Evolutionary conservation across 179 eudicot genomes (phyloP).

Genomic region (Drosera spatulata): DNA sequence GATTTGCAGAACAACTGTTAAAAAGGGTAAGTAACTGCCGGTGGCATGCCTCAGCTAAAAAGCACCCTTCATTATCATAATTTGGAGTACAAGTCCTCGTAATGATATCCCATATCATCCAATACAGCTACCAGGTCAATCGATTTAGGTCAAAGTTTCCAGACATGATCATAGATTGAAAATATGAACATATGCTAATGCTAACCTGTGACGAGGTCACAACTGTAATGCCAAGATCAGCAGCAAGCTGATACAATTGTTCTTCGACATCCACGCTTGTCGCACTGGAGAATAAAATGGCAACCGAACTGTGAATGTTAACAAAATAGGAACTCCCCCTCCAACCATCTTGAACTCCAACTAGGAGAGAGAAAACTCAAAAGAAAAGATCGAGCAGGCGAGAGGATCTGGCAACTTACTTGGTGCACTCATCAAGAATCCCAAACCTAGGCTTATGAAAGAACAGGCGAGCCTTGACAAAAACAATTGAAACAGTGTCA

Average conservation of each 20-base stretch:
- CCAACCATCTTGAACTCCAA: not conserved
- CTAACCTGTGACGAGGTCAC: constrained; percentile 87
- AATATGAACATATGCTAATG: no score
- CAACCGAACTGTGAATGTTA: not conserved
- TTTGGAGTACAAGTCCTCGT: no score
- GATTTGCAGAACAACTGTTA: no score
- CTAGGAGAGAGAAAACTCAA: constrained; percentile 1
- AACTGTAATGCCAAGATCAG: constrained; percentile 62
- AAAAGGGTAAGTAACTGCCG: no score
- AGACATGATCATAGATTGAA: no score
- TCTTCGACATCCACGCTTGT: constrained; percentile 98
- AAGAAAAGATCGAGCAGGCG: constrained; percentile 1
- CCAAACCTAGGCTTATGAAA: constrained; percentile 97
- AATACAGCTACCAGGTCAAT: no score
- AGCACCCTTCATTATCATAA: no score
- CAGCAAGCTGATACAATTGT: constrained; percentile 81
- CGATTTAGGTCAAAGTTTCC: no score
- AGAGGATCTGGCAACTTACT: constrained; percentile 35
- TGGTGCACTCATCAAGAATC: constrained; percentile 95
- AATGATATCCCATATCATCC: no score
- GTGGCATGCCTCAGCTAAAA: no score
- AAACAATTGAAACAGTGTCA: constrained; percentile 1
- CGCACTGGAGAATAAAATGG: constrained; percentile 44
- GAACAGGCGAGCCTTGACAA: constrained; percentile 81
- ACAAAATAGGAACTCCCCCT: not conserved